Evolutionary conservation across 495 filamentous ascomycete genomes (phyloP).

Genomic region (Podospora conica): DNA sequence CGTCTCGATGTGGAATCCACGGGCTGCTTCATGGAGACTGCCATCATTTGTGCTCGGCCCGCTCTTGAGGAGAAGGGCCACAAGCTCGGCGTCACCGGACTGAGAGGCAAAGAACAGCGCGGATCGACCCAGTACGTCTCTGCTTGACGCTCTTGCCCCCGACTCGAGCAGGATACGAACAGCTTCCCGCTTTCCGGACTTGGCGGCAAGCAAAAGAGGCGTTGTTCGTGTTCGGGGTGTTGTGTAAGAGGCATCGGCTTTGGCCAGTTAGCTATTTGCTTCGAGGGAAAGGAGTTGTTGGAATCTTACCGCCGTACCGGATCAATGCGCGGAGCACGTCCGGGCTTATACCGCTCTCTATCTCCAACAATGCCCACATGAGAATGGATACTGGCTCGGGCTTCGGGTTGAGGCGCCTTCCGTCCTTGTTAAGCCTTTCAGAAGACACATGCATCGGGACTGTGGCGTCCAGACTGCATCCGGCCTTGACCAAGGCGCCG

Average conservation of each 20-base stretch:
- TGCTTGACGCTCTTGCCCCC: conserved; percentile 33
- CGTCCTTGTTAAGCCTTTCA: conserved; percentile 3
- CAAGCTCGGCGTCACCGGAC: conserved; percentile 17
- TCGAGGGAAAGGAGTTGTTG: not conserved
- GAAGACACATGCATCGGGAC: conserved; percentile 17
- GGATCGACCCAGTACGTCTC: conserved; percentile 35
- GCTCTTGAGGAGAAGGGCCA: conserved; percentile 15
- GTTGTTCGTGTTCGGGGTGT: conserved; percentile 33
- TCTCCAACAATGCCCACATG: conserved; percentile 35
- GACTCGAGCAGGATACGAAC: conserved; percentile 30
- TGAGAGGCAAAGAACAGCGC: conserved; percentile 35
- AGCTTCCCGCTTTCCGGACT: conserved; percentile 30
- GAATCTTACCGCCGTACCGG: conserved; percentile 30
- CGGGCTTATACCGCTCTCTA: conserved; percentile 28
- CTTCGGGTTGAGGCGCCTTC: conserved; percentile 20
- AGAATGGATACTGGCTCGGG: conserved; percentile 33
- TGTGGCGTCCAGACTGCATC: conserved; percentile 22
- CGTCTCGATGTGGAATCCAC: conserved; percentile 30
- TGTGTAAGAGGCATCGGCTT: conserved; percentile 36
- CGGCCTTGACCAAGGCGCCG: conserved; percentile 15
- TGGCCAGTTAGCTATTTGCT: conserved; percentile 9
- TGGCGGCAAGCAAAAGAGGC: conserved; percentile 34
- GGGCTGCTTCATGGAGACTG: conserved; percentile 39
- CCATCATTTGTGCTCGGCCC: conserved; percentile 33
- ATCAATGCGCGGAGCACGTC: conserved; percentile 32